phyloP scores from a whole-genome alignment of 257 asterid genomes.

The Solanum arcanum region DNA sequence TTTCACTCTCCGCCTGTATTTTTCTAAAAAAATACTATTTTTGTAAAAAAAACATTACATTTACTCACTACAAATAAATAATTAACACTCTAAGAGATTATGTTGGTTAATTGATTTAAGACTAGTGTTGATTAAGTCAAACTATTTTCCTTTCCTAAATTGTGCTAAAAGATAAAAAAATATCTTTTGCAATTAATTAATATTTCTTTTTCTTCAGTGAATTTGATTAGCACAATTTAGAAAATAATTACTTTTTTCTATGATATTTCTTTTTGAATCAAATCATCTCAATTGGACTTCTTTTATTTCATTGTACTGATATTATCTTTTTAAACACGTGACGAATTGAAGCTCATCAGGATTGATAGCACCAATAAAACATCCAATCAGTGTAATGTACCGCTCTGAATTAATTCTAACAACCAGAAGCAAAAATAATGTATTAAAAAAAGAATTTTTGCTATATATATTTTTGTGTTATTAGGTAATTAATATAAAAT shows the following conservation, averaged over 20 bases:
- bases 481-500: not conserved
- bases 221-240: not conserved
- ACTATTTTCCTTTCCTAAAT: not conserved
- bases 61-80: not conserved
- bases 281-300: not conserved
- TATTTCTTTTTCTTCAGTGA: not conserved
- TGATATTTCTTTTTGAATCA: not conserved
- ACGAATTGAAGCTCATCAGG: too few relatives aligned
- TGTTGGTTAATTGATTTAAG: not conserved
- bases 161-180: not conserved
- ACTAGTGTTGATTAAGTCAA: not conserved
- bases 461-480: not conserved
- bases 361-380: too few relatives aligned
- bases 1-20: too few relatives aligned
- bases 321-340: too few relatives aligned
- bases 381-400: too few relatives aligned
- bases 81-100: not conserved
- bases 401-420: too few relatives aligned
- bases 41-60: too few relatives aligned
- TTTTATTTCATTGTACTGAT: too few relatives aligned
- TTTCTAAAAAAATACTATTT: too few relatives aligned
- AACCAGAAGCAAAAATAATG: too few relatives aligned
- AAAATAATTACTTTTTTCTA: too few relatives aligned
- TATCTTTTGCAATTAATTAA: not conserved
- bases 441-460: too few relatives aligned